Base-by-base conservation (phyloP, 2,329 filamentous ascomycete species). In the Huntiella moniliformis region DNA sequence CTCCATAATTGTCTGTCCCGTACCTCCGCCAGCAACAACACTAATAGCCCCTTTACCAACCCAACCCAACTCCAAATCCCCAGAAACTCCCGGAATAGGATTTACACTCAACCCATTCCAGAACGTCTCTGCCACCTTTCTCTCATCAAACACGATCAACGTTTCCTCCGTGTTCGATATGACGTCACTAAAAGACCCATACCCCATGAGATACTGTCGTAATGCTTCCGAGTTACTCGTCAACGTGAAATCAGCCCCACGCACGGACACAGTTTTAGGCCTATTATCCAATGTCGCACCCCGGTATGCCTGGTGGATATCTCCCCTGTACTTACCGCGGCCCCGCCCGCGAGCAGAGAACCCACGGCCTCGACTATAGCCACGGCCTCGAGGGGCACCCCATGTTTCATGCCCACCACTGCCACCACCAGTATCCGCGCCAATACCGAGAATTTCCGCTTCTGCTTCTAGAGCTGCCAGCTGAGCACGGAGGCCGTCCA, bases 241-340 rank as follows among this genome's bases (percentile, higher is more conserved):
- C 11, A 66, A 66, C 3, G 76, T 74, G 55, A 79, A 76, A 59
- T 77, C 75, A 8, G 74, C 68, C 3, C 75, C 79, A 5, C 67
- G 67, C 17, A 88, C 61, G 4, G 71, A 68, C 7, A 91, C 64
- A 51, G 70, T 77, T 57, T 73, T 80, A 0, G 83, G 78, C 38
- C 83, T 68, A 57, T 87, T 86, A 55, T 91, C 83, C 16, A 91
- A 66, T 13, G 79, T 78, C 53, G 78, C 80, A 31, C 70, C 67
- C 3, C 68, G 73, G 53, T 76, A 77, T 1, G 68, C 70, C 2
- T 69, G 67, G 40, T 70, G 68, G 51, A 68, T 64, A 31, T 68
- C 67, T 38, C 65, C 47, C 1, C 47, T 43, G 34, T 42, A 49
- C n/a, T 35, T 39, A 15, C 47, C 57, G 56, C 38, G 45, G 17